Percentiles rank a stretch among this genome's conserved stretches.
These are phyloP conservation scores for Termitomyces bulborhizus DNA, from an alignment of 768 basidiomycete genomes.

Conservation along the genomic window DNA sequence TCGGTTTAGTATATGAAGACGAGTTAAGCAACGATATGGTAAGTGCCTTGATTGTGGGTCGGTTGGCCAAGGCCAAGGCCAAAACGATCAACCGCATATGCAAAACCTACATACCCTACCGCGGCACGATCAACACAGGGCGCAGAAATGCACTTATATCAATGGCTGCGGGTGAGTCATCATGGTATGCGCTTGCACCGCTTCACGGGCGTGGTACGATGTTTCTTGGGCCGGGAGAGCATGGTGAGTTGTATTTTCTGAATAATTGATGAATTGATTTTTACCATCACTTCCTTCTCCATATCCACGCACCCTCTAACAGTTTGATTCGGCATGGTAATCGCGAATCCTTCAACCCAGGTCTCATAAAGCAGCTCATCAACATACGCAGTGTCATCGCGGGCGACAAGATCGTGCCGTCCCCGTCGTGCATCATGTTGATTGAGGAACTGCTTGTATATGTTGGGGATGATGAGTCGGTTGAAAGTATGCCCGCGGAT, in stretches of 20 bases:
- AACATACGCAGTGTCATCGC: constrained; percentile 43
- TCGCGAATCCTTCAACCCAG: constrained; percentile 45
- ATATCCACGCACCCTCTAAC: neutral
- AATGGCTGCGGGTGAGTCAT: constrained; percentile 39
- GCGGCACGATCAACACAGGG: constrained; percentile 38
- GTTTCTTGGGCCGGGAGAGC: constrained; percentile 37
- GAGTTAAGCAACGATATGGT: too few species aligned
- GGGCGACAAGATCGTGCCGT: constrained; percentile 45
- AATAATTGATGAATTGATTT: neutral
- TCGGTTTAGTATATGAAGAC: too few species aligned
- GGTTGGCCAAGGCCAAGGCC: too few species aligned
- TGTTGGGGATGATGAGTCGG: constrained; percentile 43
- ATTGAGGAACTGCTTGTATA: constrained; percentile 43
- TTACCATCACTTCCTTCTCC: neutral
- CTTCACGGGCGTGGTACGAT: constrained; percentile 41
- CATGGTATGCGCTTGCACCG: constrained; percentile 41
- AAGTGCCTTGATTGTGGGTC: too few species aligned
- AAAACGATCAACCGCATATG: constrained; percentile 47
- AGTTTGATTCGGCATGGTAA: constrained; percentile 49
- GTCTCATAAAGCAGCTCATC: constrained; percentile 42
- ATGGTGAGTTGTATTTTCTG: too few species aligned
- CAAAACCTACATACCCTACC: constrained; percentile 40
- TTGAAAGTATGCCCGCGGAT: constrained; percentile 36
- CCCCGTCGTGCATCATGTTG: constrained; percentile 35
- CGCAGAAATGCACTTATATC: constrained; percentile 44